A percentile compares a stretch with the other conserved stretches of the same genome.
Conservation (phyloP, 148 eudicot species). For the Amaranthus hypochondriacus region DNA sequence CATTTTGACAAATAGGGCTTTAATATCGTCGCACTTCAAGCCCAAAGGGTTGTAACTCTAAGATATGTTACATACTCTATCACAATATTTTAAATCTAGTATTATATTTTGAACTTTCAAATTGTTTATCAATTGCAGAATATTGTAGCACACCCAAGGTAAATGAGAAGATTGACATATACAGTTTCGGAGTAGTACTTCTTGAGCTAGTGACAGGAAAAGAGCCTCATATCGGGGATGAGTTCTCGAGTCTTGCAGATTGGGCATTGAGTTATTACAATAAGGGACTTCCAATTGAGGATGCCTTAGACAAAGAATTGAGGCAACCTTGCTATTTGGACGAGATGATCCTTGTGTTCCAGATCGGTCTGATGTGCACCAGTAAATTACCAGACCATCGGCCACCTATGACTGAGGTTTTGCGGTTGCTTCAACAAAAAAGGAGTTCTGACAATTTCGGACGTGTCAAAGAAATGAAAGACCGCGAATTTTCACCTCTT, state of each 20-base stretch:
- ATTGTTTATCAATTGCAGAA: slow-evolving; percentile 33
- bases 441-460: slow-evolving; percentile 23
- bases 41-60: too few species aligned
- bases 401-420: slow-evolving; percentile 77
- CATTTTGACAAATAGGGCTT: too few species aligned
- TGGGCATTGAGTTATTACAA: slow-evolving; percentile 73
- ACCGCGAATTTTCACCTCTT: slow-evolving; percentile 48
- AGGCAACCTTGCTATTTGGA: slow-evolving; percentile 36
- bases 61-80: too few species aligned
- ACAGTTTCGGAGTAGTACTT: slow-evolving; percentile 81
- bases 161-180: slow-evolving; percentile 74
- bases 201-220: slow-evolving; percentile 75
- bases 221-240: slow-evolving; percentile 54
- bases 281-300: slow-evolving; percentile 35
- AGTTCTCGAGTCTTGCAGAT: slow-evolving; percentile 58
- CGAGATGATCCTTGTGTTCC: slow-evolving; percentile 54
- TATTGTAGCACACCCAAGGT: slow-evolving; percentile 57
- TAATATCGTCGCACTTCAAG: too few species aligned
- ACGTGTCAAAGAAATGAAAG: slow-evolving; percentile 22
- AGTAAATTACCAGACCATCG: slow-evolving; percentile 43
- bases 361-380: slow-evolving; percentile 67
- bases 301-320: slow-evolving; percentile 40
- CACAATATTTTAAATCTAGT: too few species aligned
- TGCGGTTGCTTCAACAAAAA: slow-evolving; percentile 41
- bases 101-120: neutral